A percentile compares a stretch with the other conserved stretches of the same genome.
These are phyloP conservation scores for Termitomyces eurrhizus DNA, from an alignment of 768 basidiomycete species.

Conservation along the genomic window DNA sequence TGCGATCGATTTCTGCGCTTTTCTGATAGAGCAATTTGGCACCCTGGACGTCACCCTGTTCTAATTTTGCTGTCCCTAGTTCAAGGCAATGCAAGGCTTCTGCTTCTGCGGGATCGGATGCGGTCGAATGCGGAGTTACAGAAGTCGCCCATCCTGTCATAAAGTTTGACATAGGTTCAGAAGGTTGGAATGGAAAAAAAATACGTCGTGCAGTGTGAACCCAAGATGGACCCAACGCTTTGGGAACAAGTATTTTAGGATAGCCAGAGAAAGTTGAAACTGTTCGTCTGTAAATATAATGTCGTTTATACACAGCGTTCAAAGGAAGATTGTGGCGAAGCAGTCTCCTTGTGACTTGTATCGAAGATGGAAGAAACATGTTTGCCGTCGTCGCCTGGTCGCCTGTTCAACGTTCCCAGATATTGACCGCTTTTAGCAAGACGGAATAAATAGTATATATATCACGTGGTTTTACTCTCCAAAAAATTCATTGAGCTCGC, in stretches of 20 bases:
- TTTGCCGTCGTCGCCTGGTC: conserved; percentile 2
- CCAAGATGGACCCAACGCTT: conserved; percentile 17
- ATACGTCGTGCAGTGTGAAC: conserved; percentile 24
- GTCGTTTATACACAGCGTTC: conserved; percentile 2
- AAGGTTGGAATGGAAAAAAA: conserved; percentile 7
- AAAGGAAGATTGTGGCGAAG: background rate
- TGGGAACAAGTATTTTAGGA: conserved; percentile 19
- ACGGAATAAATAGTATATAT: background rate
- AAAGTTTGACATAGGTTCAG: background rate
- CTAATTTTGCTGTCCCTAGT: conserved; percentile 78
- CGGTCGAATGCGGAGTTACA: conserved; percentile 75
- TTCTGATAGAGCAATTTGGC: conserved; percentile 76
- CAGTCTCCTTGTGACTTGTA: conserved; percentile 15
- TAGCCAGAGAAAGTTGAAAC: conserved; percentile 10
- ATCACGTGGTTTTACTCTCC: conserved; percentile 13
- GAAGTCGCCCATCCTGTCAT: conserved; percentile 74
- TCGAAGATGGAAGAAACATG: conserved; percentile 19
- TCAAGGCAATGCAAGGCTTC: conserved; percentile 80
- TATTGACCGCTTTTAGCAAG: background rate
- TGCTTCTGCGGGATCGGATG: conserved; percentile 76
- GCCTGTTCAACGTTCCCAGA: background rate
- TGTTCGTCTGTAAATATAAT: conserved; percentile 15
- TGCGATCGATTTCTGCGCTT: conserved; percentile 76
- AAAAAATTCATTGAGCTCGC: conserved; percentile 3
- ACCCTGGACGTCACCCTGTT: conserved; percentile 79